phyloP scores from a whole-genome alignment of 108 stramenopile species.

The Licmophora abbreviata region DNA sequence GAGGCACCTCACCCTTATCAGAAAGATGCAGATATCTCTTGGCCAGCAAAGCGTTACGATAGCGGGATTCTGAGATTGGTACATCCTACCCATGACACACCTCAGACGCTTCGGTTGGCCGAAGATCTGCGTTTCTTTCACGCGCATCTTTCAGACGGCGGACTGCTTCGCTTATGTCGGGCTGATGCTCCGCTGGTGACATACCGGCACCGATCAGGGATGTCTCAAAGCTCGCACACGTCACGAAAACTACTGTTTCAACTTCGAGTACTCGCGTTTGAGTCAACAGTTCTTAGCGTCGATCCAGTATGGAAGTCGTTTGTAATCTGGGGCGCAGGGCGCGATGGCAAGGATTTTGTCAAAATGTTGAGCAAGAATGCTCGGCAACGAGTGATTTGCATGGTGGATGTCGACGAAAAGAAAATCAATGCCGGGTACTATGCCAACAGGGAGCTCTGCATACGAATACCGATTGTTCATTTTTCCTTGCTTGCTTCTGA shows the following conservation, averaged over 20 bases:
- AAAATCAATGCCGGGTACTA: slow-evolving; percentile 65
- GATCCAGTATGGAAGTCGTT: slow-evolving; percentile 28
- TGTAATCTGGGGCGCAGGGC: slow-evolving; percentile 80
- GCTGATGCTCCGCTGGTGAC: slow-evolving; percentile 49
- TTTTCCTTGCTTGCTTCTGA: slow-evolving; percentile 56
- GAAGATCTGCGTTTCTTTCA: slow-evolving; percentile 87
- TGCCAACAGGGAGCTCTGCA: slow-evolving; percentile 29
- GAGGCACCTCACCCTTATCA: slow-evolving; percentile 31
- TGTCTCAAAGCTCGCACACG: slow-evolving; percentile 72
- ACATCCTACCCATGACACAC: slow-evolving; percentile 30
- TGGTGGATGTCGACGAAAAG: slow-evolving; percentile 81
- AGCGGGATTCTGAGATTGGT: slow-evolving; percentile 14
- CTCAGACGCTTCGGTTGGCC: slow-evolving; percentile 55
- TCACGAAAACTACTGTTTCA: slow-evolving; percentile 69
- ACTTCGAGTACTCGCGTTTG: slow-evolving; percentile 66
- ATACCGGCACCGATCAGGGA: slow-evolving; percentile 69
- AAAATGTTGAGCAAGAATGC: slow-evolving; percentile 53
- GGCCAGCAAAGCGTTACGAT: neutral
- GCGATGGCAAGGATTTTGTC: slow-evolving; percentile 86
- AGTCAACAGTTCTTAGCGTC: slow-evolving; percentile 32
- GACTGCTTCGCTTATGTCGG: slow-evolving; percentile 42
- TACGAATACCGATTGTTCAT: slow-evolving; percentile 72
- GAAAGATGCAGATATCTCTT: neutral
- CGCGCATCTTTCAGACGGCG: slow-evolving; percentile 54
- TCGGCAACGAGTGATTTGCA: slow-evolving; percentile 48